Conservation (phyloP, 345 rosid species). For the Corymbia maculata region DNA sequence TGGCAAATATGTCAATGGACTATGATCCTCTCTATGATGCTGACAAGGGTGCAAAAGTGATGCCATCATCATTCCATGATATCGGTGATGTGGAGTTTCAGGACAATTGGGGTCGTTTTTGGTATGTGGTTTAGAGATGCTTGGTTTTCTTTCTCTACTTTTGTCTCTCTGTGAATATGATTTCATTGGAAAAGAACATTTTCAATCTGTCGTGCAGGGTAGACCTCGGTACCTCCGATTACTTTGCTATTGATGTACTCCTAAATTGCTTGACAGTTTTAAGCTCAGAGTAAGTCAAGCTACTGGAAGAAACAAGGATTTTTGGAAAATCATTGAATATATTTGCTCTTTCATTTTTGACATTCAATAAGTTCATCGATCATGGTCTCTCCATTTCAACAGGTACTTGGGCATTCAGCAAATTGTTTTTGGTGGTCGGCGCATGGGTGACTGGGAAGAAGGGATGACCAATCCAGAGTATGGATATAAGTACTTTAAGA, state of each 20-base stretch:
- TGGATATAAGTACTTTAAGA: slow-evolving; percentile 81
- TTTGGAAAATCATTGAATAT: background rate
- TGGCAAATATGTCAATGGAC: slow-evolving; percentile 68
- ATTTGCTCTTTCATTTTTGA: background rate
- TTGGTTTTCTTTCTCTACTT: background rate
- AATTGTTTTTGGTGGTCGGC: slow-evolving; percentile 72
- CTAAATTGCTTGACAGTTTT: slow-evolving; percentile 80
- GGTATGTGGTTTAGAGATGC: slow-evolving; percentile 24
- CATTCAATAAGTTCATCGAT: background rate
- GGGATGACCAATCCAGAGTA: slow-evolving; percentile 68
- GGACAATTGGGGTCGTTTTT: slow-evolving; percentile 90
- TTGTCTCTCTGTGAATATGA: background rate
- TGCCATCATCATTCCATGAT: slow-evolving; percentile 94
- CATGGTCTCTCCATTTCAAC: background rate
- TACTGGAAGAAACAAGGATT: background rate
- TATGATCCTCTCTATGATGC: slow-evolving; percentile 75
- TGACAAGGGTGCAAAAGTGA: slow-evolving; percentile 65
- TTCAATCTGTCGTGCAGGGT: slow-evolving; percentile 44
- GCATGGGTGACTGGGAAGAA: slow-evolving; percentile 94
- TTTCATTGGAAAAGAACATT: background rate
- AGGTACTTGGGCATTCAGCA: slow-evolving; percentile 84
- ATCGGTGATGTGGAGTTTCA: slow-evolving; percentile 91
- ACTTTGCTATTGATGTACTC: slow-evolving; percentile 71
- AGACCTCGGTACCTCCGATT: slow-evolving; percentile 85
- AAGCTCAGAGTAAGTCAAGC: slow-evolving; percentile 68